These are phyloP conservation scores for Gracilaria caudata DNA, from an alignment of 23 red algal species.

Conservation along the genomic window DNA sequence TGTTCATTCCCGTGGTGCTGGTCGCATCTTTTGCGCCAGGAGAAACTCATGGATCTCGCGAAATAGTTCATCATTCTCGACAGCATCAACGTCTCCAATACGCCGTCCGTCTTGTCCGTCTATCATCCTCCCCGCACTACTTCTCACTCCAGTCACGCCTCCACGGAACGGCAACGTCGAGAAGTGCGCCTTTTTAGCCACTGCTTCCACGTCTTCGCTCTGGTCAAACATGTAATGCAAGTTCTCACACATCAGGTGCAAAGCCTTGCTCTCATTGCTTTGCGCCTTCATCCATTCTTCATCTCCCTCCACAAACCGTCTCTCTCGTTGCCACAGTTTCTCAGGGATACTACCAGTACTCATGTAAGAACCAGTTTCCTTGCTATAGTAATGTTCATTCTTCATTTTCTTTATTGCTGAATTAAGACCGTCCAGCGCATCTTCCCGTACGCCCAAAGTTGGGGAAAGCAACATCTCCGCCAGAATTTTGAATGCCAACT, in stretches of 20 bases:
- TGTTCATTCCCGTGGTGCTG: neutral
- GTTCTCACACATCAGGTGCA: conserved; percentile 49
- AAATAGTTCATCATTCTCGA: conserved; percentile 47
- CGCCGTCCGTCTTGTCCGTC: neutral
- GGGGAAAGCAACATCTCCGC: conserved; percentile 56
- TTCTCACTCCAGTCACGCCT: neutral
- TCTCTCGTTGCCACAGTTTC: conserved; percentile 18
- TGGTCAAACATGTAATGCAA: conserved; percentile 34
- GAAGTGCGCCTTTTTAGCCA: neutral
- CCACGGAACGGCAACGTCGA: neutral
- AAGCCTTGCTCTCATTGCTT: neutral
- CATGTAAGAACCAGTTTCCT: conserved; percentile 12
- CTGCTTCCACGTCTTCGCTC: neutral
- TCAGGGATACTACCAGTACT: neutral
- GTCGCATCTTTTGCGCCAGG: no score
- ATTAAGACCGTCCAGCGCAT: conserved; percentile 23
- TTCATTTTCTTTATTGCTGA: conserved; percentile 25
- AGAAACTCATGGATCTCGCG: neutral
- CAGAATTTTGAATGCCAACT: conserved; percentile 61
- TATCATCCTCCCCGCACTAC: neutral
- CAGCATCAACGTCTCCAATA: conserved; percentile 15
- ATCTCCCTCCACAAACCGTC: conserved; percentile 34
- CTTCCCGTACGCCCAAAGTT: conserved; percentile 14
- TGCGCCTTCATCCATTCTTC: conserved; percentile 33
- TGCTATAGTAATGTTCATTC: conserved; percentile 16